Evolutionary conservation across 1,284 basidiomycete genomes (phyloP).

Genomic region (Somion occarium): DNA sequence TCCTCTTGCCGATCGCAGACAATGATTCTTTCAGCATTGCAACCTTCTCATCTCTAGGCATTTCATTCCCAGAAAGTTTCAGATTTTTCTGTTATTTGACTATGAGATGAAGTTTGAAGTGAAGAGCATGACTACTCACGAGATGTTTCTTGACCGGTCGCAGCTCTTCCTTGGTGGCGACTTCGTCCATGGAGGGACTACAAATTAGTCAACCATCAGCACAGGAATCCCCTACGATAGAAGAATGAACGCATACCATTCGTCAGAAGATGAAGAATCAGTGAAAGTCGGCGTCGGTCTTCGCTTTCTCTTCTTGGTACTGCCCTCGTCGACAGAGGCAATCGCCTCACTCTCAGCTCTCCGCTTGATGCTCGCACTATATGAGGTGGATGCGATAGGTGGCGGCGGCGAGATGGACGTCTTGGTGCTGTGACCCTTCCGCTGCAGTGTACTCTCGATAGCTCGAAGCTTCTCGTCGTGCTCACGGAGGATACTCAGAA

Average conservation of each 20-base stretch:
- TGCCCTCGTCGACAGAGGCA: constrained; percentile 69
- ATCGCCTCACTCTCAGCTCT: constrained; percentile 80
- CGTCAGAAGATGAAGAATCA: constrained; percentile 83
- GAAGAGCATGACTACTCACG: constrained; percentile 39
- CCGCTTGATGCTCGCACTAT: constrained; percentile 54
- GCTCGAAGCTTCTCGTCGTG: constrained; percentile 89
- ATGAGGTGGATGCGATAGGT: constrained; percentile 64
- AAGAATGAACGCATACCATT: constrained; percentile 68
- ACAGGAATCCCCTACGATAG: too few relatives aligned
- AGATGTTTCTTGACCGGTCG: constrained; percentile 97
- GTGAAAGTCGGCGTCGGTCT: constrained; percentile 90
- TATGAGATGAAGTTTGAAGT: too few relatives aligned
- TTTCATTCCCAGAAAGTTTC: constrained; percentile 87
- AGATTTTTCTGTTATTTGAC: constrained; percentile 77
- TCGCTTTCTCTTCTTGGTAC: constrained; percentile 73
- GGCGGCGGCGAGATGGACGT: constrained; percentile 69
- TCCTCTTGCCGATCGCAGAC: constrained; percentile 89
- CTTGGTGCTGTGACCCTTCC: constrained; percentile 42
- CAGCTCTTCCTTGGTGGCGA: constrained; percentile 90
- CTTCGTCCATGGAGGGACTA: constrained; percentile 96
- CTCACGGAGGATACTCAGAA: constrained; percentile 85
- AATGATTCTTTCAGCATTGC: constrained; percentile 94
- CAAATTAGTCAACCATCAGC: not conserved
- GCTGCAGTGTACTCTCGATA: constrained; percentile 70
- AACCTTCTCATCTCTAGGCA: constrained; percentile 93